These are phyloP conservation scores for Myxozyma udenii DNA, from an alignment of 805 yeast genomes.

Conservation along the genomic window DNA sequence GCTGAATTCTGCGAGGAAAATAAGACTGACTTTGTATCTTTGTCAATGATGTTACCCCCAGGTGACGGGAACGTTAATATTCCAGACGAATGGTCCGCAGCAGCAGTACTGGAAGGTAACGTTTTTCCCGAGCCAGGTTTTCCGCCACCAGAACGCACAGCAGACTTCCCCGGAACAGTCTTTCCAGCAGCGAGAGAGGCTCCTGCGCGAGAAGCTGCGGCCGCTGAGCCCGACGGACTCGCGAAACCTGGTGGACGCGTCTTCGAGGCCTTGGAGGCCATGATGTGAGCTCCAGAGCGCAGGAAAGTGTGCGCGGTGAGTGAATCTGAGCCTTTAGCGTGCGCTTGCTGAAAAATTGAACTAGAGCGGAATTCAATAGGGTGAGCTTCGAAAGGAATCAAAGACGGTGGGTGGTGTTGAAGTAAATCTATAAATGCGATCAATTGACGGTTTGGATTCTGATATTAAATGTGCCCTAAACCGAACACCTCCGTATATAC, in stretches of 20 bases:
- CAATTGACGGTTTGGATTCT: no score
- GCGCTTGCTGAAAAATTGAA: neutral
- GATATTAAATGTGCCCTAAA: no score
- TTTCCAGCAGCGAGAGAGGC: no score
- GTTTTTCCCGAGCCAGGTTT: neutral
- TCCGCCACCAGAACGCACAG: neutral
- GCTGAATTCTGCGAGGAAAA: neutral
- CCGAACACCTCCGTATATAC: no score
- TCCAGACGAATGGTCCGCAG: neutral
- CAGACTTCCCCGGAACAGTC: neutral
- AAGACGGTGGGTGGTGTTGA: neutral
- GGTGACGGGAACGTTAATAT: neutral
- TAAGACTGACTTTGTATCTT: neutral
- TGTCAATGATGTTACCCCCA: neutral
- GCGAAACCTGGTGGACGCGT: conserved; percentile 24
- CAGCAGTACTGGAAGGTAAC: neutral
- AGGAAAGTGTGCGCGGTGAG: neutral
- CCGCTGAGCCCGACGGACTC: neutral
- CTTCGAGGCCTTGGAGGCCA: conserved; percentile 27
- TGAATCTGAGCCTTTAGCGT: neutral
- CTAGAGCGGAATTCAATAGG: no score
- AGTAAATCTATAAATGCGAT: neutral
- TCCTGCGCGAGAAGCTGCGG: neutral
- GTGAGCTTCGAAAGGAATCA: neutral
- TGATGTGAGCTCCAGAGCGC: neutral